Conservation (phyloP, 2,329 filamentous ascomycete genomes). For the Sphaerulina vaccinii region DNA sequence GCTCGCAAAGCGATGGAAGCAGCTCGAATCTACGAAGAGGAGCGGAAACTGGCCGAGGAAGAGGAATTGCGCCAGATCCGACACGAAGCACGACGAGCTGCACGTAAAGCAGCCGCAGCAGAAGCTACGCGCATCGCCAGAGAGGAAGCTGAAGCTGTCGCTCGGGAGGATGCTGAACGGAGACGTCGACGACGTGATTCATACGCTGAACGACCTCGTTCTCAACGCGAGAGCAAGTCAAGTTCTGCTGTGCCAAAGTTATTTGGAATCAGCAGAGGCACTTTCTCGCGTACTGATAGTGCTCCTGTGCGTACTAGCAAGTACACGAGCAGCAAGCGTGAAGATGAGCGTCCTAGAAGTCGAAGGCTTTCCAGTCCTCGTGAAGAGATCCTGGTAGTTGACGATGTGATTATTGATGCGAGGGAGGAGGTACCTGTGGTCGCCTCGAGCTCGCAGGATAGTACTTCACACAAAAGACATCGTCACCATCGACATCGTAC, state of each 20-base stretch:
- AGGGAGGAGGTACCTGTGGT: neutral
- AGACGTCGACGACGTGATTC: conserved; percentile 20
- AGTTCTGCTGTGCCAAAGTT: conserved; percentile 9
- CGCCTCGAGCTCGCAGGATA: conserved; percentile 12
- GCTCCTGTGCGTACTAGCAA: conserved; percentile 12
- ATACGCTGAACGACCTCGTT: conserved; percentile 6
- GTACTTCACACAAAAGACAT: conserved; percentile 17
- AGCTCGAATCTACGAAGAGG: conserved; percentile 27
- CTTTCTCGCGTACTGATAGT: conserved; percentile 12
- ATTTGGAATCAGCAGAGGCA: conserved; percentile 9
- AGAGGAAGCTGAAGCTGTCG: conserved; percentile 25
- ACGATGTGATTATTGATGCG: conserved; percentile 9
- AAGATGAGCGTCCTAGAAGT: conserved; percentile 4
- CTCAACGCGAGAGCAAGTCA: conserved; percentile 20
- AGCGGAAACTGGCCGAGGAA: conserved; percentile 26
- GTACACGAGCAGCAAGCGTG: conserved; percentile 6
- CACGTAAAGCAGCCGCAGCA: conserved; percentile 29
- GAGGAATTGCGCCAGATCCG: conserved; percentile 29
- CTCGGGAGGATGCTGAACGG: conserved; percentile 24
- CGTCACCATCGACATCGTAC: conserved; percentile 16
- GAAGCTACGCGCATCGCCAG: conserved; percentile 24
- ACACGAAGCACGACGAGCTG: conserved; percentile 29
- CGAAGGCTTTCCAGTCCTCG: neutral
- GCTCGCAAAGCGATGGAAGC: conserved; percentile 24
- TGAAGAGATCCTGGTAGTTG: conserved; percentile 5